Evolutionary conservation across 768 basidiomycete species (phyloP), one percentile per base, ranked within the genome.

Genomic region (Suillus clintonianus): DNA sequence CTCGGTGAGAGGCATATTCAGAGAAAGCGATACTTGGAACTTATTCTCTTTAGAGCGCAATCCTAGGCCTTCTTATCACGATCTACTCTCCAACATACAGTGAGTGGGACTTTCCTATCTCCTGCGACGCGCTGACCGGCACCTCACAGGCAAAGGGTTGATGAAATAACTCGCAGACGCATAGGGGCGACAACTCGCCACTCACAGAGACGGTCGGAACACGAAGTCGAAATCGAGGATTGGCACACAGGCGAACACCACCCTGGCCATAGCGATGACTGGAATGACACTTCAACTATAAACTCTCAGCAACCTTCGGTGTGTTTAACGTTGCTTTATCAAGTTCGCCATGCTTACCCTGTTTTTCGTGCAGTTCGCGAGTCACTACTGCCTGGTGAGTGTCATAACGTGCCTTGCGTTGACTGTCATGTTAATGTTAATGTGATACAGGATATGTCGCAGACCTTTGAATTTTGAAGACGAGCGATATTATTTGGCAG

Each of bases 251-350:
- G 37, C 24, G 39, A 39, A 27, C 24, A 8, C 6, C 17, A 4
- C 13, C 47, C 14, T 9, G 24, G 24, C 37, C 10, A 41, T 6
- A 4, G 4, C 24, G 17, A 27, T 19, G 56, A 57, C 17, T 37
- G 19, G 5, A 41, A 57, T 19, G 56, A 57, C 24, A 41, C 56
- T 57, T 39, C 56, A 5, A 57, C 56, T 13, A 41, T 57, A 24
- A 41, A 3, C 24, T 57, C 56, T 57, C 56, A 57, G 39, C 56
- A 41, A 5, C 56, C 56, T 57, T 39, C 56, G 39, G 56, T 57
- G 17, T 6, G 56, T 41, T 36, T 7, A 15, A 27, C 3, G 7
- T 57, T 27, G 10, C 17, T 15, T 39, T 17, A 17, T 27, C 55
- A 10, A 17, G 36, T 39, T 19, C 6, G 10, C 5, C 22, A 39